Evolutionary conservation across 306 rosid species (phyloP).

Genomic region (Quercus robur): DNA sequence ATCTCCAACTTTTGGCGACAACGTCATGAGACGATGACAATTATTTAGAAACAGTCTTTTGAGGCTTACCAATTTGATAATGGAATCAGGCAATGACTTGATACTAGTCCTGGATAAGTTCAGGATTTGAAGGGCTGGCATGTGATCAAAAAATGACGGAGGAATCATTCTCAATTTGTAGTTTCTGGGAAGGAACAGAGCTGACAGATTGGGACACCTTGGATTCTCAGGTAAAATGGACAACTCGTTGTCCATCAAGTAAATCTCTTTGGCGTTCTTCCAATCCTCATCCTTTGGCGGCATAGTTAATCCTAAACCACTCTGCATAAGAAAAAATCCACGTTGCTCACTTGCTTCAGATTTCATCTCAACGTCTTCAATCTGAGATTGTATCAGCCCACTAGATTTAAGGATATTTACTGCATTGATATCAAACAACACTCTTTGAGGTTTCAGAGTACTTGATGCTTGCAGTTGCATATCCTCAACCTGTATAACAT

Average conservation of each 20-base stretch:
- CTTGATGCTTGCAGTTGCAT: too few relatives aligned
- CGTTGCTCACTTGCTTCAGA: background rate
- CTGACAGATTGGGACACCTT: background rate
- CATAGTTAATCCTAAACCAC: background rate
- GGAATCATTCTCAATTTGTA: background rate
- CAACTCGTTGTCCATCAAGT: background rate
- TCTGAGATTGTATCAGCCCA: too few relatives aligned
- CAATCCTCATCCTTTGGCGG: background rate
- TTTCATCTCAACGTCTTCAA: too few relatives aligned
- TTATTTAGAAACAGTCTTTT: background rate
- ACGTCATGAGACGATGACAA: background rate
- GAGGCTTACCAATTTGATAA: background rate
- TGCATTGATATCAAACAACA: too few relatives aligned
- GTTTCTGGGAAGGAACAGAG: background rate
- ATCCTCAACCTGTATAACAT: background rate
- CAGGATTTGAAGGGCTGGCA: background rate
- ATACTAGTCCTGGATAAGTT: constrained; percentile 2
- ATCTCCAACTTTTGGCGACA: background rate
- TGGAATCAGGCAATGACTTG: background rate
- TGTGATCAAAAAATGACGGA: background rate
- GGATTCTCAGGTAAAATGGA: background rate
- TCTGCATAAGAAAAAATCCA: background rate
- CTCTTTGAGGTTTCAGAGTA: too few relatives aligned
- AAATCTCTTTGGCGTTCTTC: background rate
- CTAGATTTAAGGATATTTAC: too few relatives aligned